Conservation (phyloP, 2,329 filamentous ascomycete species). For the Arthrinium puccinioides region DNA sequence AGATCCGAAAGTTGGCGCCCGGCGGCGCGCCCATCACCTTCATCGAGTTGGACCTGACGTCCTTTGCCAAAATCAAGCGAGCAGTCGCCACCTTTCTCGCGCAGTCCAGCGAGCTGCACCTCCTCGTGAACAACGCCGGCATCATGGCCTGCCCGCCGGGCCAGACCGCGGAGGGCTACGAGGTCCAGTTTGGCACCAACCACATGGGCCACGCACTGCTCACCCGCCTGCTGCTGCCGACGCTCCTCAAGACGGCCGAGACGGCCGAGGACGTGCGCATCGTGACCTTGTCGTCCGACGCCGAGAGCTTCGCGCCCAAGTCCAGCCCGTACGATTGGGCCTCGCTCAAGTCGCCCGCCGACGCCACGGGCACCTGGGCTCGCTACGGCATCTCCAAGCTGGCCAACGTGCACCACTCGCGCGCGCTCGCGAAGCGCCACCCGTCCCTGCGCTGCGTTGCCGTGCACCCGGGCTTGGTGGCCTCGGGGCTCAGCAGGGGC, state of each 20-base stretch:
- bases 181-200: conserved; percentile 5
- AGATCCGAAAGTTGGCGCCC: conserved; percentile 1
- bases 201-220: conserved; percentile 4
- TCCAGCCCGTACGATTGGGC: conserved; percentile 7
- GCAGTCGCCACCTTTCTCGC: conserved; percentile 21
- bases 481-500: background rate
- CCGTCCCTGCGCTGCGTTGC: conserved; percentile 29
- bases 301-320: conserved; percentile 3
- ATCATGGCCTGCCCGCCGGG: conserved; percentile 1
- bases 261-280: conserved; percentile 8
- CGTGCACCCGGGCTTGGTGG: conserved; percentile 30
- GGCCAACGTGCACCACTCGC: conserved; percentile 33
- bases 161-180: conserved; percentile 1
- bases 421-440: conserved; percentile 30
- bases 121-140: conserved; percentile 5
- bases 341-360: conserved; percentile 12
- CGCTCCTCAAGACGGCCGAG: conserved; percentile 1
- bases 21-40: conserved; percentile 10
- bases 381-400: conserved; percentile 37
- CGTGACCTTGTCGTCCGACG: conserved; percentile 9
- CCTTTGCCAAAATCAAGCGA: conserved; percentile 23
- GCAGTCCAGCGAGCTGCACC: background rate
- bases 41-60: conserved; percentile 29
- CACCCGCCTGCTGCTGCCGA: conserved; percentile 1
- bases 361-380: conserved; percentile 23